Percentiles rank a stretch among this genome's conserved stretches.
Evolutionary conservation across 805 yeast genomes (phyloP).

Genomic region (Monosporozyma solicola): DNA sequence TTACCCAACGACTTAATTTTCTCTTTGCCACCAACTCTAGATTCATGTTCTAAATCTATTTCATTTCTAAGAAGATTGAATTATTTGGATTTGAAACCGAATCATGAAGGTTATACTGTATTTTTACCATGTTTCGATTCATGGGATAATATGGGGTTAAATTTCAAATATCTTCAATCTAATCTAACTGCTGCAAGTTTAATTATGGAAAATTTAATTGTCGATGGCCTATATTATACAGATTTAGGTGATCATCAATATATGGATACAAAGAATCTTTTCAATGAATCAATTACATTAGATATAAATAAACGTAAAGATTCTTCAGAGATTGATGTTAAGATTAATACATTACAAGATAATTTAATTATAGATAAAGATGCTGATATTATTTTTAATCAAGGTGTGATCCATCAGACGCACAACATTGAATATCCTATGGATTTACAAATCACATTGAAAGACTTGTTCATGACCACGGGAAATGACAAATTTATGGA

Average conservation of each 20-base stretch:
- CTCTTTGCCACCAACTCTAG: constrained; percentile 50
- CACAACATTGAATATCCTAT: constrained; percentile 49
- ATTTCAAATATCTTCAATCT: constrained; percentile 46
- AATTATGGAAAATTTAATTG: constrained; percentile 48
- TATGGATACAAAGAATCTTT: constrained; percentile 25
- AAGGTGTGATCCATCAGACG: constrained; percentile 78
- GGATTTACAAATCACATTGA: constrained; percentile 41
- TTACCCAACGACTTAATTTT: constrained; percentile 57
- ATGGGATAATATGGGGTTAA: constrained; percentile 58
- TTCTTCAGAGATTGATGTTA: constrained; percentile 4
- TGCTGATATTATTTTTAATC: constrained; percentile 63
- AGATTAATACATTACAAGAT: constrained; percentile 15
- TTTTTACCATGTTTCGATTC: constrained; percentile 70
- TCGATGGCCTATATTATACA: constrained; percentile 59
- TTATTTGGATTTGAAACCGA: constrained; percentile 44
- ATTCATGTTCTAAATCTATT: constrained; percentile 57
- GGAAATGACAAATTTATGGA: constrained; percentile 39
- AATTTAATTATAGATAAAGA: constrained; percentile 27
- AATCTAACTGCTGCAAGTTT: constrained; percentile 43
- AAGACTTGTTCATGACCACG: constrained; percentile 49
- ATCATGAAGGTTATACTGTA: constrained; percentile 58
- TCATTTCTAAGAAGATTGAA: constrained; percentile 44
- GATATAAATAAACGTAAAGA: constrained; percentile 5
- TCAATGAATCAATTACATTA: constrained; percentile 10
- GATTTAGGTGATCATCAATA: constrained; percentile 36